Conservation (phyloP, 257 asterid genomes). For the Osmanthus fragrans region DNA sequence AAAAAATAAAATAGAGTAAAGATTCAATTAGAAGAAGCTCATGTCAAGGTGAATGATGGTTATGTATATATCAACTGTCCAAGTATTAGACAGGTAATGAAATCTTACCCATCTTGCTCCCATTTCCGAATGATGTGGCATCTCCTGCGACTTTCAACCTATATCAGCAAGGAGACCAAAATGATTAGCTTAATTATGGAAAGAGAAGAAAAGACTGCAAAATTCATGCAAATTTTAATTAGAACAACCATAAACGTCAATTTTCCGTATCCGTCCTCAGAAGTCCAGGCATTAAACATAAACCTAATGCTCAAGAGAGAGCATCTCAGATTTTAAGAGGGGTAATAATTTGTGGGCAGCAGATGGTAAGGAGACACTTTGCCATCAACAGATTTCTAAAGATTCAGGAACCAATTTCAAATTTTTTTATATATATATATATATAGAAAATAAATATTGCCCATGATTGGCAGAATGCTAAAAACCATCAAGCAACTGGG, state of each 20-base stretch:
- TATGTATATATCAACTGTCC: not conserved
- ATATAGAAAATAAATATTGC: not conserved
- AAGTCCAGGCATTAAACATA: not conserved
- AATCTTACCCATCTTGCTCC: slow-evolving; percentile 95
- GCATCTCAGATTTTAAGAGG: slow-evolving; percentile 1
- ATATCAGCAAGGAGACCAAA: slow-evolving; percentile 31
- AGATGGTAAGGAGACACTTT: not conserved
- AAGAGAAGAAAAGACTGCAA: not conserved
- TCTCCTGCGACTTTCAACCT: slow-evolving; percentile 96
- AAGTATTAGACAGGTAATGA: slow-evolving; percentile 11
- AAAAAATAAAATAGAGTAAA: slow-evolving; percentile 9
- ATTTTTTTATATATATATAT: not conserved
- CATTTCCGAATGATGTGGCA: slow-evolving; percentile 71
- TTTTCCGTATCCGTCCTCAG: not conserved
- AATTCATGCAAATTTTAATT: not conserved
- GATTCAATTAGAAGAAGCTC: slow-evolving; percentile 23
- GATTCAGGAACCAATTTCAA: slow-evolving; percentile 5
- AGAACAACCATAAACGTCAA: not conserved
- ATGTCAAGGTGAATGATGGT: not conserved
- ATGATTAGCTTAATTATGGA: slow-evolving; percentile 20
- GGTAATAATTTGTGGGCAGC: not conserved
- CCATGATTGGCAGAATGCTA: not conserved
- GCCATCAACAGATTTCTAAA: not conserved
- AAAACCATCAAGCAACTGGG: not conserved
- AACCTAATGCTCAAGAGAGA: not conserved